Evolutionary conservation across 805 yeast species (phyloP).

Genomic region (Spathaspora girioi): DNA sequence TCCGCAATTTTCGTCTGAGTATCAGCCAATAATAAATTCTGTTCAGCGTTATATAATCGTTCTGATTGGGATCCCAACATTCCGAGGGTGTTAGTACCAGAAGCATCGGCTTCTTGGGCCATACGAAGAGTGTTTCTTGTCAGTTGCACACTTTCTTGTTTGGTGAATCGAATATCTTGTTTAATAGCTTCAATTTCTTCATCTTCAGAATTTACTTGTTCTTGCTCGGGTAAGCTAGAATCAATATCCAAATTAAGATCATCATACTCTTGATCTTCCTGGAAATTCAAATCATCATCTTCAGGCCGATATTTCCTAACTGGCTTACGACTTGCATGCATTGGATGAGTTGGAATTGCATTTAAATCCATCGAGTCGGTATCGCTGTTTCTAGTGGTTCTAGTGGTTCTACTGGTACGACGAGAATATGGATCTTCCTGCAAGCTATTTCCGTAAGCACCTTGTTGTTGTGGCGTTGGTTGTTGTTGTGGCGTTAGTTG

Average conservation of each 20-base stretch:
- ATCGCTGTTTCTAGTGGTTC: conserved; percentile 17
- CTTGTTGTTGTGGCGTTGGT: too few relatives aligned
- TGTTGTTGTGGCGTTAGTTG: too few relatives aligned
- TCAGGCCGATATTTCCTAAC: conserved; percentile 11
- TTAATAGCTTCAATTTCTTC: conserved; percentile 87
- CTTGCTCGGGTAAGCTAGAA: conserved; percentile 33
- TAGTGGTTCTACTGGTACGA: neutral
- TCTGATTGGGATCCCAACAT: conserved; percentile 94
- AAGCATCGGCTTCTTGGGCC: conserved; percentile 47
- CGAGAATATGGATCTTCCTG: conserved; percentile 3
- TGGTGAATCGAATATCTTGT: conserved; percentile 75
- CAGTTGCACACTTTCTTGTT: conserved; percentile 81
- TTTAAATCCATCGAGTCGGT: conserved; percentile 37
- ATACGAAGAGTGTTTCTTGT: conserved; percentile 74
- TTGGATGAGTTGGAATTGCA: conserved; percentile 30
- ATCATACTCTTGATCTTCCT: conserved; percentile 28
- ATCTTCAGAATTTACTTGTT: conserved; percentile 58
- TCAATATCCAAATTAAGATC: conserved; percentile 38
- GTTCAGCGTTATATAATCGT: conserved; percentile 74
- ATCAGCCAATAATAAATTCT: conserved; percentile 69
- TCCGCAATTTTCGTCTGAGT: conserved; percentile 81
- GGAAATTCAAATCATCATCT: conserved; percentile 28
- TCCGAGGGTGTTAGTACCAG: conserved; percentile 71
- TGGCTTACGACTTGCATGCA: conserved; percentile 17
- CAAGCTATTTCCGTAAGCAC: neutral